A percentile compares a stretch with the other conserved stretches of the same genome.
These are phyloP conservation scores for Saccharomycopsis sp. DNA, from an alignment of 805 yeast genomes.

Conservation along the genomic window DNA sequence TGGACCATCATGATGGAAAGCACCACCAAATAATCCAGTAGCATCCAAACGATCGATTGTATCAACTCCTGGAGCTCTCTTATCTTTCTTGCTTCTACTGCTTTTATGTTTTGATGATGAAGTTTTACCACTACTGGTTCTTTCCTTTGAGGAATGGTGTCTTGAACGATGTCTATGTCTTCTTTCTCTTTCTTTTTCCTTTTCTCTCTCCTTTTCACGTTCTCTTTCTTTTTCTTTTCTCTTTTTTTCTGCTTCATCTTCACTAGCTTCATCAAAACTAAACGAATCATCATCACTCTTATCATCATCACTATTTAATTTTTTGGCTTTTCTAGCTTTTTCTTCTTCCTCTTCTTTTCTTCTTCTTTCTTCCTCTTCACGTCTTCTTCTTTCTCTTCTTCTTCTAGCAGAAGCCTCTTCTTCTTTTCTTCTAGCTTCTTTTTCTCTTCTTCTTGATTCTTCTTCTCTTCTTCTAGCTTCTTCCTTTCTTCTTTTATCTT, in stretches of 20 bases:
- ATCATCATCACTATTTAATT: neutral
- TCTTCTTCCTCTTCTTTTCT: slow-evolving; percentile 13
- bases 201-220: slow-evolving; percentile 6
- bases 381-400: slow-evolving; percentile 13
- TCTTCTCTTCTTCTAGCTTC: slow-evolving; percentile 5
- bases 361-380: slow-evolving; percentile 6
- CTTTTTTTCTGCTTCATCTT: slow-evolving; percentile 9
- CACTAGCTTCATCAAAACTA: slow-evolving; percentile 11
- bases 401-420: slow-evolving; percentile 7
- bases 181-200: slow-evolving; percentile 10
- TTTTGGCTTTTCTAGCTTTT: slow-evolving; percentile 1
- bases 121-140: neutral
- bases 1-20: slow-evolving; percentile 98
- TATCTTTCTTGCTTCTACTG: neutral
- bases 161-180: slow-evolving; percentile 12
- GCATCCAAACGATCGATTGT: slow-evolving; percentile 94
- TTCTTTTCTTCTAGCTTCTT: slow-evolving; percentile 2
- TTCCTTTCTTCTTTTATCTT: slow-evolving; percentile 8
- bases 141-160: neutral
- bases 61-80: slow-evolving; percentile 40
- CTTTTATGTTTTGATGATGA: neutral
- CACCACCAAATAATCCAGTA: slow-evolving; percentile 87
- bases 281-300: slow-evolving; percentile 4
- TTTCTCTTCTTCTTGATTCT: slow-evolving; percentile 7
- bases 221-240: slow-evolving; percentile 9